Percentiles rank a stretch among this genome's conserved stretches.
phyloP scores from a whole-genome alignment of 1,139 yeast species.

The Geotrichum bryndzae region DNA sequence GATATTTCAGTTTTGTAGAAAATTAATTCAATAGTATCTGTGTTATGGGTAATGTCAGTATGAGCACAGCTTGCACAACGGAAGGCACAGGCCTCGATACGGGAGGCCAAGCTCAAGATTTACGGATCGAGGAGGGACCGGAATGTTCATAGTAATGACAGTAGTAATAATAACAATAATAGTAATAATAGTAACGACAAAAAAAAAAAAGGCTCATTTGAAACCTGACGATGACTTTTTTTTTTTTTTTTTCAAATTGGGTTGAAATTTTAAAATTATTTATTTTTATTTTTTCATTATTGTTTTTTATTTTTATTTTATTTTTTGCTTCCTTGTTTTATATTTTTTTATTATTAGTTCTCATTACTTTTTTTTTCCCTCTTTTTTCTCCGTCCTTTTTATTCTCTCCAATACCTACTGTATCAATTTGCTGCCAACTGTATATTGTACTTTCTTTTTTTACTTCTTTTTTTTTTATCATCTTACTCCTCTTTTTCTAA shows the following conservation, averaged over 20 bases:
- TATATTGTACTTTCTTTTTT: background rate
- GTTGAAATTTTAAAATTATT: background rate
- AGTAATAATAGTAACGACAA: too few species aligned
- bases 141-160: background rate
- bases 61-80: background rate
- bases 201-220: background rate
- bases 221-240: background rate
- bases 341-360: background rate
- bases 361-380: background rate
- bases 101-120: background rate
- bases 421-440: background rate
- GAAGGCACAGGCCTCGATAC: background rate
- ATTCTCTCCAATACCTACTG: background rate
- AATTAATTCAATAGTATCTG: background rate
- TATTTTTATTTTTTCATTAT: background rate
- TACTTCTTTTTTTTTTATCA: background rate
- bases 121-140: background rate
- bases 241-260: background rate
- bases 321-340: background rate
- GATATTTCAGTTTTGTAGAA: background rate
- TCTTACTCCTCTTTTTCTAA: background rate
- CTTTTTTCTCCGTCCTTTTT: background rate
- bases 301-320: background rate
- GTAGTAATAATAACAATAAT: too few species aligned
- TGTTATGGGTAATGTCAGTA: background rate